These are phyloP conservation scores for Melampsora larici-populina DNA, from an alignment of 1,284 basidiomycete genomes.

Conservation along the genomic window DNA sequence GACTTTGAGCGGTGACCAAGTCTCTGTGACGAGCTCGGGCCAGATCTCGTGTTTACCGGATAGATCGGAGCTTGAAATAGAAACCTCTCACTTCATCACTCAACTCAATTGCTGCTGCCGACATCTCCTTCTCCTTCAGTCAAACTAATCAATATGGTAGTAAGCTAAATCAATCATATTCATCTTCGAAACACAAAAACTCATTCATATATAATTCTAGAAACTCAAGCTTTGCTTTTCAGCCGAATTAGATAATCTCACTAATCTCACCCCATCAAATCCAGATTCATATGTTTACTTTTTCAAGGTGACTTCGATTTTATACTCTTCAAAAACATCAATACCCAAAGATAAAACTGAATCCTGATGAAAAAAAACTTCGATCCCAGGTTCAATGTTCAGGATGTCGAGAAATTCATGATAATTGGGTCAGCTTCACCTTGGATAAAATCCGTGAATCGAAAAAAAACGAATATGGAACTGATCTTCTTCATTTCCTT, in stretches of 20 bases:
- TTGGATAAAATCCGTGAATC: too few relatives aligned
- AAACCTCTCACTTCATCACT: too few relatives aligned
- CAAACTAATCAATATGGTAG: neutral
- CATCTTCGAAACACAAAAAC: neutral
- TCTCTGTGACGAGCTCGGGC: too few relatives aligned
- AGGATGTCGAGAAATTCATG: conserved; percentile 33
- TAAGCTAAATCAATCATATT: neutral
- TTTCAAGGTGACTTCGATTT: conserved; percentile 37
- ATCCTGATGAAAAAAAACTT: neutral
- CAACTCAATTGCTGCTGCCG: too few relatives aligned
- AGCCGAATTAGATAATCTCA: conserved; percentile 33
- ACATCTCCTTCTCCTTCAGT: neutral
- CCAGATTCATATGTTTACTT: conserved; percentile 19
- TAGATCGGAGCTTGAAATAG: too few relatives aligned
- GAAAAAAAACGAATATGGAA: neutral
- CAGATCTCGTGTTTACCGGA: too few relatives aligned
- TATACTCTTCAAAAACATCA: too few relatives aligned
- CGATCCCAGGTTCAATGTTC: conserved; percentile 24
- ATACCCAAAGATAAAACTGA: neutral
- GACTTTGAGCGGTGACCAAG: too few relatives aligned
- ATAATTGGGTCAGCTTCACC: conserved; percentile 27
- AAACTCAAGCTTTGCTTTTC: conserved; percentile 28
- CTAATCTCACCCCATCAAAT: conserved; percentile 9
- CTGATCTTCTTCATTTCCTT: neutral
- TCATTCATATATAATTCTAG: neutral